Evolutionary conservation across 2,329 filamentous ascomycete genomes (phyloP).

Genomic region (Capronia epimyces): DNA sequence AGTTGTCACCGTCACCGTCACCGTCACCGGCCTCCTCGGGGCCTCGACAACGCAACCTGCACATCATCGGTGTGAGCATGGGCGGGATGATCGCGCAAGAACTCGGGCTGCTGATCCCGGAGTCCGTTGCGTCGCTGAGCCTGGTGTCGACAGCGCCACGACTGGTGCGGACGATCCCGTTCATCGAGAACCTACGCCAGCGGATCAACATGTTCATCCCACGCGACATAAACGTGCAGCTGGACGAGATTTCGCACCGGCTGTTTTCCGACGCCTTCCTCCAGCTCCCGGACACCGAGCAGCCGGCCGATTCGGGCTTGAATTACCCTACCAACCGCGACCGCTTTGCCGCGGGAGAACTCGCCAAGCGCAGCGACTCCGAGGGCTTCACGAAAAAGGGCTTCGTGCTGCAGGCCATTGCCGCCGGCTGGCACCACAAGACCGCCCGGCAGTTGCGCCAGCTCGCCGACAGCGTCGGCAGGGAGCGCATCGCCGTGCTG

Average conservation of each 20-base stretch:
- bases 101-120: slow-evolving; percentile 43
- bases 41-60: slow-evolving; percentile 44
- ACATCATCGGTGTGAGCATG: slow-evolving; percentile 75
- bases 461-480: slow-evolving; percentile 64
- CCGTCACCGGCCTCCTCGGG: background rate
- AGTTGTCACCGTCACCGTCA: slow-evolving; percentile 13
- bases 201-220: slow-evolving; percentile 59
- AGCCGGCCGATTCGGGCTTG: slow-evolving; percentile 22
- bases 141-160: slow-evolving; percentile 58
- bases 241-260: slow-evolving; percentile 59
- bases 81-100: slow-evolving; percentile 93
- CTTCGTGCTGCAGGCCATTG: slow-evolving; percentile 71
- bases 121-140: slow-evolving; percentile 43
- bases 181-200: slow-evolving; percentile 59
- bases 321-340: slow-evolving; percentile 71
- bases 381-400: slow-evolving; percentile 59
- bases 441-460: slow-evolving; percentile 57
- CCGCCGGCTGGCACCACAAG: slow-evolving; percentile 76
- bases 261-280: slow-evolving; percentile 61
- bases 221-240: slow-evolving; percentile 61
- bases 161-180: slow-evolving; percentile 54
- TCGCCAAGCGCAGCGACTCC: slow-evolving; percentile 62
- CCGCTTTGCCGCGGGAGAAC: slow-evolving; percentile 73
- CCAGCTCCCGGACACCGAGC: slow-evolving; percentile 29
- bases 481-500: slow-evolving; percentile 68